Evolutionary conservation across 768 basidiomycete species (phyloP), one percentile per base, ranked within the genome.

Genomic region (Tricholoma hemisulphureum): DNA sequence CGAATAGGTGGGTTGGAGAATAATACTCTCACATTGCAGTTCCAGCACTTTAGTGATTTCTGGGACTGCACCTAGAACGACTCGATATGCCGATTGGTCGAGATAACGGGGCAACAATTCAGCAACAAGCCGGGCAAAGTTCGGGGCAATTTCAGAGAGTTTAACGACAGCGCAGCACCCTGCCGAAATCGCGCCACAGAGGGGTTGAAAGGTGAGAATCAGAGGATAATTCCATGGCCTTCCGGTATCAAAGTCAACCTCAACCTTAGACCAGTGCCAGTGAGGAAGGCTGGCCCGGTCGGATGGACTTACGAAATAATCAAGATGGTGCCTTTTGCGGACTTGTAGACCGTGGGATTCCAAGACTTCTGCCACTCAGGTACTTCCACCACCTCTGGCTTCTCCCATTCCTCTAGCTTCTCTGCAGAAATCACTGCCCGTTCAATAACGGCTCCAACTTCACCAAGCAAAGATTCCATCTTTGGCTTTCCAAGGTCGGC

Each of bases 221-320:
- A 84, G 63, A 0, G 87, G 87, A 61, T 83, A 88, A 63, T 88
- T 88, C 85, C 85, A 88, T 2, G 85, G 85, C 16, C 85, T 87
- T 61, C 80, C 13, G 14, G 21, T 23, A n/a, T 11, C 29, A 13
- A 52, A 26, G 41, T 20, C 35, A 41, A 28, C 8, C 4, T 14
- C n/a, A 37, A n/a, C n/a, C n/a, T n/a, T n/a, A n/a, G n/a, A n/a
- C n/a, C n/a, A n/a, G n/a, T n/a, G n/a, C n/a, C 14, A 35, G 21
- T 10, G 28, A 34, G 14, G 41, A 37, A 41, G n/a, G 16, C 23
- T 51, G 70, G 58, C 55, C 69, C 69, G 29, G 77, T 2, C 7
- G 11, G 51, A 16, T 29, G 32, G 43, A 75, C 84, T 54, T 59
- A 86, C 86, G 81, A 71, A 50, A 89, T 84, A 58, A 86, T 79